A percentile compares a stretch with the other conserved stretches of the same genome.
phyloP scores from a whole-genome alignment of 345 rosid genomes.

The Salix dunnii region DNA sequence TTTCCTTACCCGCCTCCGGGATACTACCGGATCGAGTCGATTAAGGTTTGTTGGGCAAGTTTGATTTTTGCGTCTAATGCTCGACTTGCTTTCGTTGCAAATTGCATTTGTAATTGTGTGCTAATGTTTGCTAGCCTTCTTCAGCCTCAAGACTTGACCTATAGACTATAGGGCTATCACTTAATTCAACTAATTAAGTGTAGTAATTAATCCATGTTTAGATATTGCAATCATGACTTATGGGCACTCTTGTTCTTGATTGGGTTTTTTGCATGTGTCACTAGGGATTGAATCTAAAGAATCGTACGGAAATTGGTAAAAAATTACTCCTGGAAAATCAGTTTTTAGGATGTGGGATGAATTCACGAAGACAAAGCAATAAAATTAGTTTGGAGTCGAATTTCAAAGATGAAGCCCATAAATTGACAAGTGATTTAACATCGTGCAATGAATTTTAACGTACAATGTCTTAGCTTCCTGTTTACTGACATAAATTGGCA shows the following conservation, averaged over 20 bases:
- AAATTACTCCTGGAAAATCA: not conserved
- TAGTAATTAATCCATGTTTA: not conserved
- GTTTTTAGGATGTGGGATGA: no score
- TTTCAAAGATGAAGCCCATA: no score
- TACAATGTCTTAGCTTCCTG: not conserved
- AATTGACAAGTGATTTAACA: not conserved
- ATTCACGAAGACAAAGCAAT: not conserved
- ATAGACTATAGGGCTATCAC: not conserved
- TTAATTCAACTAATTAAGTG: not conserved
- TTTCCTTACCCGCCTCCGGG: constrained; percentile 43
- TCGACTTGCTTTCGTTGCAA: constrained; percentile 23
- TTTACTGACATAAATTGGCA: not conserved
- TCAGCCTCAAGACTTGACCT: not conserved
- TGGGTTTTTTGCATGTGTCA: not conserved
- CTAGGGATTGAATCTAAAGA: not conserved
- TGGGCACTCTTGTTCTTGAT: not conserved
- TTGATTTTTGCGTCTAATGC: constrained; percentile 35
- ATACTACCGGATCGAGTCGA: constrained; percentile 40
- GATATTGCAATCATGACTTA: not conserved
- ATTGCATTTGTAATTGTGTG: not conserved
- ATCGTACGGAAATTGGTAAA: not conserved
- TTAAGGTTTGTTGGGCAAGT: constrained; percentile 65
- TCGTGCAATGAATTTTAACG: not conserved
- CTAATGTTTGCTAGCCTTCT: not conserved
- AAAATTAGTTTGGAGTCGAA: not conserved